Evolutionary conservation across 352 stramenopile genomes (phyloP).

Genomic region (Blastocystis sp.): DNA sequence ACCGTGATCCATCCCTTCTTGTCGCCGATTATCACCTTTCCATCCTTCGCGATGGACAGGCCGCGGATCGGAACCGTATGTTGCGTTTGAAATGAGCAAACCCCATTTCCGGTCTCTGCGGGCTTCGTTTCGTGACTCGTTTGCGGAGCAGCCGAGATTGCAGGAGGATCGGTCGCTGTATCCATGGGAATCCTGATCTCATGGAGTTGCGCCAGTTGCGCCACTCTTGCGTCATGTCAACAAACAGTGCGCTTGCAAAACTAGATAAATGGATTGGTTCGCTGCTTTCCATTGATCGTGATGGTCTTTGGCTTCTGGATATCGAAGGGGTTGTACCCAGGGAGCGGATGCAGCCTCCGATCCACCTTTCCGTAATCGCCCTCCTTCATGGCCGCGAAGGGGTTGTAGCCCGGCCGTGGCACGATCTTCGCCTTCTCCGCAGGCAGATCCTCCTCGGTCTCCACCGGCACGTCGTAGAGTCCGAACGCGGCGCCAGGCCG

Average conservation of each 20-base stretch:
- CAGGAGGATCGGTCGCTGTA: no score
- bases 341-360: neutral
- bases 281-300: conserved; percentile 1
- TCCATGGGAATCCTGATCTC: no score
- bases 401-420: conserved; percentile 5
- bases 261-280: conserved; percentile 26
- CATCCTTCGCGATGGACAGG: neutral
- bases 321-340: conserved; percentile 5
- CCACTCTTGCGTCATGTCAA: neutral
- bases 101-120: no score
- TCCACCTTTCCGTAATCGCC: neutral
- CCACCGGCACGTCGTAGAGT: neutral
- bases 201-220: neutral
- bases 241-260: neutral
- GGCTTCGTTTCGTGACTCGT: no score
- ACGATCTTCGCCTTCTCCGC: neutral
- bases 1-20: neutral
- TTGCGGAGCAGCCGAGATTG: no score
- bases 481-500: neutral
- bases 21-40: neutral
- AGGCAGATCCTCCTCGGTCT: neutral
- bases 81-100: no score
- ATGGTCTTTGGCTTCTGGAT: neutral
- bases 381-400: conserved; percentile 23
- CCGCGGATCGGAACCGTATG: neutral